Evolutionary conservation across 176 grass and related monocot genomes (phyloP), one percentile per base, ranked within the genome.

Genomic region (Themeda triandra): DNA sequence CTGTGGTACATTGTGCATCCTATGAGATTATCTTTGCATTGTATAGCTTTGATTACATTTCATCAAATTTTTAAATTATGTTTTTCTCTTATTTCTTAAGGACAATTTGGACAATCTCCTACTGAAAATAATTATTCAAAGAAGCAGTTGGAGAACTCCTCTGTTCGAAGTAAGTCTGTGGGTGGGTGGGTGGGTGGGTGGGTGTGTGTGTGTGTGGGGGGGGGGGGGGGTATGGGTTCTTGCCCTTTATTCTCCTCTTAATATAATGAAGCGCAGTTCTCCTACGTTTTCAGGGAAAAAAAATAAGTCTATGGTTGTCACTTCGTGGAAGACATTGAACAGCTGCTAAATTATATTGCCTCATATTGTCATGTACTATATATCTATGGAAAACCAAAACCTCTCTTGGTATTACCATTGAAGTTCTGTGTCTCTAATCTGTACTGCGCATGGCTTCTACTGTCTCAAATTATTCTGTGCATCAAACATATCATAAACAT

Each of bases 1-100:
- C 66, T 84, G 80, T 64, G 95, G 95, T 93, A 88, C 21, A 75
- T 51, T 88, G 67, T 79, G 46, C 76, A 86, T 79, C 31, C 59
- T 77, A 83, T 85, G 42, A 86, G 78, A 77, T 84, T 77, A 42
- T 77, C 72, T 63, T 4, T 63, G 64, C 63, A 62, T 41, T 66
- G 56, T 46, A 40, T 73, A 81, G 82, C 6, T 82, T 82, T 83
- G 13, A 24, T 59, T 24, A 21, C 54, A 24, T 90, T 31, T 53
- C 62, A 77, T 77, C 78, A 80, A 83, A 79, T 78, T 78, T 91
- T n/a, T n/a, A n/a, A n/a, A 80, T 33, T 86, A 13, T 78, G 53
- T 35, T 36, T 35, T 36, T 36, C 13, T 85, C 29, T 79, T 69
- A 76, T 82, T 65, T 30, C 46, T 60, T 66, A 48, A 92, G 72